A percentile compares a stretch with the other conserved stretches of the same genome.
Conservation (phyloP, 2,329 filamentous ascomycete genomes). For the Ophiostoma tasmaniense region DNA sequence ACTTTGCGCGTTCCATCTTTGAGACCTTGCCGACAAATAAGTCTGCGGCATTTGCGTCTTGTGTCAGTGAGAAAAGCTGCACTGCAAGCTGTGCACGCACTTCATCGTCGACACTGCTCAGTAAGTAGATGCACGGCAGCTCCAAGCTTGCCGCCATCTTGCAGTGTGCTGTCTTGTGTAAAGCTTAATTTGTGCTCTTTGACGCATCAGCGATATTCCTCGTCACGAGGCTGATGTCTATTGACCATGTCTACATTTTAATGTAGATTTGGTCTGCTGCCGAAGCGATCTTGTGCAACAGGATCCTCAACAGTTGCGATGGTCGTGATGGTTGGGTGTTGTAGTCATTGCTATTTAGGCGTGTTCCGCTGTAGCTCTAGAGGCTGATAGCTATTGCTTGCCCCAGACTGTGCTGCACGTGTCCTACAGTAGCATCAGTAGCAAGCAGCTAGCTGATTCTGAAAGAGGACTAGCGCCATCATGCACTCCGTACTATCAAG, state of each 20-base stretch:
- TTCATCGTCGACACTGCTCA: constrained; percentile 56
- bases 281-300: not conserved
- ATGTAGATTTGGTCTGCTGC: not conserved
- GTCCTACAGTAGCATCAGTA: not conserved
- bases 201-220: not conserved
- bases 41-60: constrained; percentile 61
- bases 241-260: not conserved
- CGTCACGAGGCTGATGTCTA: not conserved
- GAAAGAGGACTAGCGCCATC: constrained; percentile 18
- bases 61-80: constrained; percentile 57
- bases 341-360: not conserved
- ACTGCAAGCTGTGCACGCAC: constrained; percentile 58
- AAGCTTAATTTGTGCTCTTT: not conserved
- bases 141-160: not conserved
- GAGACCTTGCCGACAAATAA: constrained; percentile 67
- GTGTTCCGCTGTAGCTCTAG: not conserved
- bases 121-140: constrained; percentile 55
- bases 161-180: not conserved
- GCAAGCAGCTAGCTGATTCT: constrained; percentile 35
- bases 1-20: constrained; percentile 59
- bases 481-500: not conserved
- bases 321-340: not conserved
- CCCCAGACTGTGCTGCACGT: not conserved
- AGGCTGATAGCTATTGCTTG: not conserved
- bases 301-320: not conserved